Conservation (phyloP, 75 land plant species). For the Pinus tabuliformis region DNA sequence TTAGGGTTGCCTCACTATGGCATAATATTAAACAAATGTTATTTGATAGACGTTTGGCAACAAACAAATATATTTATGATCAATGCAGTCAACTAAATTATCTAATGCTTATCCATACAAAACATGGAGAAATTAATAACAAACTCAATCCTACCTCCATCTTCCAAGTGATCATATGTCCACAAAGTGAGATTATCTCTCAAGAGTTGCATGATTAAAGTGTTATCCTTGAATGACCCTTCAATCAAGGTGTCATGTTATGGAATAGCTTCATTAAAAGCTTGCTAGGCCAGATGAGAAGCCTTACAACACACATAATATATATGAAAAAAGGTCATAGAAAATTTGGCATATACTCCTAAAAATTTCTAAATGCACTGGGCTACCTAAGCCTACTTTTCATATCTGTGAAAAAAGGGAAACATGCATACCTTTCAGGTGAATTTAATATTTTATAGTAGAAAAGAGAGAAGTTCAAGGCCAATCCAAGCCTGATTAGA, state of each 20-base stretch:
- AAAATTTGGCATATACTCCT: not conserved
- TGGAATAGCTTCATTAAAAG: too few species aligned
- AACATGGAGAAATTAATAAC: too few species aligned
- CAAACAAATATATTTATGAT: too few species aligned
- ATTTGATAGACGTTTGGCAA: too few species aligned
- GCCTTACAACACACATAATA: not conserved
- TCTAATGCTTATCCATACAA: too few species aligned
- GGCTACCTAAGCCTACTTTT: not conserved
- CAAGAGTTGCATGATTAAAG: too few species aligned
- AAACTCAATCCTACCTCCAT: not conserved
- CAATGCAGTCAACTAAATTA: too few species aligned
- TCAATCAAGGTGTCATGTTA: constrained; percentile 13
- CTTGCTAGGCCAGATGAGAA: too few species aligned
- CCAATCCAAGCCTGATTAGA: constrained; percentile 45
- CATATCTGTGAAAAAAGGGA: not conserved
- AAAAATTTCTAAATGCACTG: not conserved
- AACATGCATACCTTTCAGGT: constrained; percentile 37
- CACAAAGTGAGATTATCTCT: too few species aligned
- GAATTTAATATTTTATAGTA: constrained; percentile 55
- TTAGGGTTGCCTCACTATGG: too few species aligned
- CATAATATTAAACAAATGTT: not conserved
- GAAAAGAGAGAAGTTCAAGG: constrained; percentile 56
- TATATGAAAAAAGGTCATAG: not conserved
- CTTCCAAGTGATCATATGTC: too few species aligned
- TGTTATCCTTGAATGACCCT: too few species aligned